Percentiles rank a stretch among this genome's conserved stretches.
These are phyloP conservation scores for Arabidopsis lyrata DNA, from an alignment of 441 rosid species.

Conservation along the genomic window DNA sequence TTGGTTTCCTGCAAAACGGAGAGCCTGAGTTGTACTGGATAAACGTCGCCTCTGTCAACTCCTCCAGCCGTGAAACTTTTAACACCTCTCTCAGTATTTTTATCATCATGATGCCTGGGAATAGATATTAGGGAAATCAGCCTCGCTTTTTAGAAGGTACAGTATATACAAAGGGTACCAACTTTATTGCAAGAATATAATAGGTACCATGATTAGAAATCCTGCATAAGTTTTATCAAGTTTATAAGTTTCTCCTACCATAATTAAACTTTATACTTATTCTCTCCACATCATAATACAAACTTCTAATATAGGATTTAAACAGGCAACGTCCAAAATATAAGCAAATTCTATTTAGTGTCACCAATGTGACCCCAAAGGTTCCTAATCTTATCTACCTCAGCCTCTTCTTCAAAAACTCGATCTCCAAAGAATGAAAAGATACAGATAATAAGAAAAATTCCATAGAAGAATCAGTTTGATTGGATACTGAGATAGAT, in stretches of 20 bases:
- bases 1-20: constrained; percentile 71
- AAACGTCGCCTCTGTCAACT: constrained; percentile 95
- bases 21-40: constrained; percentile 90
- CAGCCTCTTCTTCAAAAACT: constrained; percentile 12
- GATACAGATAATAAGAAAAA: constrained; percentile 1
- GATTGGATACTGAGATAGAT: constrained; percentile 4
- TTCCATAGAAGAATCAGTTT: neutral
- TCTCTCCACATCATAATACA: constrained; percentile 17
- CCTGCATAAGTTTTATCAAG: constrained; percentile 11
- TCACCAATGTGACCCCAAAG: neutral
- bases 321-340: constrained; percentile 5
- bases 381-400: constrained; percentile 14
- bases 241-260: neutral
- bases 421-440: neutral
- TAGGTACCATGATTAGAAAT: constrained; percentile 22
- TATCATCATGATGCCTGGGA: constrained; percentile 81
- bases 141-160: neutral
- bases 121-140: constrained; percentile 29
- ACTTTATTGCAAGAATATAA: constrained; percentile 12
- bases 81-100: constrained; percentile 66
- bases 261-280: neutral
- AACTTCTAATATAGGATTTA: constrained; percentile 15
- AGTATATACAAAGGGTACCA: constrained; percentile 5
- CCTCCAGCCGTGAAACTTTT: constrained; percentile 80
- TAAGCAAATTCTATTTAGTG: neutral